phyloP scores from a whole-genome alignment of 257 asterid species.

The Solanum habrochaites region DNA sequence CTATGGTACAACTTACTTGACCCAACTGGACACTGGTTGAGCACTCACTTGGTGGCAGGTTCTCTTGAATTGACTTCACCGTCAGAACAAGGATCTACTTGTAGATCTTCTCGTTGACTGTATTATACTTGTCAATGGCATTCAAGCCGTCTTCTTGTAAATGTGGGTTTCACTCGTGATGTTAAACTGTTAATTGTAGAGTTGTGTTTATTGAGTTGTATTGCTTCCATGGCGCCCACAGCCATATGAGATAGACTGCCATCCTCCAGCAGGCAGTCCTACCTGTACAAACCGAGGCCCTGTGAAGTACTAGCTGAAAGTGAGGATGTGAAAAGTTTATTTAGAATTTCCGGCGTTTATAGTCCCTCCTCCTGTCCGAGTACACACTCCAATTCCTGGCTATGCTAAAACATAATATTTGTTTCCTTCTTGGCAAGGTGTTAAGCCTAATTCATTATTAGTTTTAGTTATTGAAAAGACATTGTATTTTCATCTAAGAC shows the following conservation, averaged over 20 bases:
- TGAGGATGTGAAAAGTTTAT: slow-evolving; percentile 1
- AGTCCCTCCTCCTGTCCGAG: neutral
- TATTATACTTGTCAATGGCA: neutral
- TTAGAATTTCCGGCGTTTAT: neutral
- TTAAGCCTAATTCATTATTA: neutral
- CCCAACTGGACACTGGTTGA: neutral
- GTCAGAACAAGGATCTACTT: neutral
- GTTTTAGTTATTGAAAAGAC: neutral
- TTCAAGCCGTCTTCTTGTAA: neutral
- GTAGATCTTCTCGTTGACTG: neutral
- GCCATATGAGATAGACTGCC: neutral
- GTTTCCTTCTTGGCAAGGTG: neutral
- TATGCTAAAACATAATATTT: neutral
- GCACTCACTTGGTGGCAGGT: neutral
- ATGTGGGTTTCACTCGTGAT: neutral
- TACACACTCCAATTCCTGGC: neutral
- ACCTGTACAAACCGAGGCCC: neutral
- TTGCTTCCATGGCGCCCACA: neutral
- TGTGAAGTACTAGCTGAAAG: neutral
- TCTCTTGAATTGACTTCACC: neutral
- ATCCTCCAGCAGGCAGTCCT: neutral
- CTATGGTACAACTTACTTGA: neutral
- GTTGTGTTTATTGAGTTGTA: neutral
- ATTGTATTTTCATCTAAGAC: neutral
- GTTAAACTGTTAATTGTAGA: slow-evolving; percentile 5